A percentile compares a stretch with the other conserved stretches of the same genome.
Conservation (phyloP, 2,329 filamentous ascomycete genomes). For the Hypoxylon sp. region DNA sequence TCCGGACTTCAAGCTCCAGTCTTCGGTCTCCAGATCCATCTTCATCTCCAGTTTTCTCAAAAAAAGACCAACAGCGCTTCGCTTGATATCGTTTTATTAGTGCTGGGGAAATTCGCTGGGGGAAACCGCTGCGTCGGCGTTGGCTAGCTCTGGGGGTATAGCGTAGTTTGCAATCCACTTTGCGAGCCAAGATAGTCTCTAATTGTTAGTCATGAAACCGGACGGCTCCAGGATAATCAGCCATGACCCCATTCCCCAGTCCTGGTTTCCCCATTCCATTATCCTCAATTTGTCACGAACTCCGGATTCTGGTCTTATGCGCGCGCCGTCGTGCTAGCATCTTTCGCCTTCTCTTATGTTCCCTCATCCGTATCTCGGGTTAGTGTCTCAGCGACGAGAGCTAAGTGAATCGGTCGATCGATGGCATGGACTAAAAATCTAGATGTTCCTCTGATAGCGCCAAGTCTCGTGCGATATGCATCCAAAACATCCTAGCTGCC, state of each 20-base stretch:
- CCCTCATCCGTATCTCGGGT: constrained; percentile 9
- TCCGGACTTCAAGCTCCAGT: constrained; percentile 16
- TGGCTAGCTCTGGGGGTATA: constrained; percentile 20
- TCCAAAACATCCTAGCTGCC: not conserved
- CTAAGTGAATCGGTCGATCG: constrained; percentile 13
- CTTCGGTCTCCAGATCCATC: constrained; percentile 9
- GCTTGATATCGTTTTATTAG: constrained; percentile 2
- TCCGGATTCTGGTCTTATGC: not conserved
- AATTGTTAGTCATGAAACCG: constrained; percentile 11
- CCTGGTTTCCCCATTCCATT: constrained; percentile 8
- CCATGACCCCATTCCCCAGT: not conserved
- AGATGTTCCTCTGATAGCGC: constrained; percentile 8
- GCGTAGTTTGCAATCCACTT: constrained; percentile 22
- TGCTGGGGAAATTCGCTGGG: constrained; percentile 20
- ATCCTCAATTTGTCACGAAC: not conserved
- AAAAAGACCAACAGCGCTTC: constrained; percentile 18
- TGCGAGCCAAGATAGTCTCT: constrained; percentile 12
- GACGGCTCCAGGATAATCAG: not conserved
- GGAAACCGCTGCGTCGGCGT: constrained; percentile 23
- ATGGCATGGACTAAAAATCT: constrained; percentile 20
- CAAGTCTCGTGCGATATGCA: constrained; percentile 9
- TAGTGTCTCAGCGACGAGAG: constrained; percentile 5
- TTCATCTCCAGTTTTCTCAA: constrained; percentile 6
- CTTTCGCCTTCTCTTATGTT: constrained; percentile 12
- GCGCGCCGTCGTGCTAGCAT: constrained; percentile 7